Evolutionary conservation across 148 eudicot species (phyloP).

Genomic region (Persicaria maculosa): DNA sequence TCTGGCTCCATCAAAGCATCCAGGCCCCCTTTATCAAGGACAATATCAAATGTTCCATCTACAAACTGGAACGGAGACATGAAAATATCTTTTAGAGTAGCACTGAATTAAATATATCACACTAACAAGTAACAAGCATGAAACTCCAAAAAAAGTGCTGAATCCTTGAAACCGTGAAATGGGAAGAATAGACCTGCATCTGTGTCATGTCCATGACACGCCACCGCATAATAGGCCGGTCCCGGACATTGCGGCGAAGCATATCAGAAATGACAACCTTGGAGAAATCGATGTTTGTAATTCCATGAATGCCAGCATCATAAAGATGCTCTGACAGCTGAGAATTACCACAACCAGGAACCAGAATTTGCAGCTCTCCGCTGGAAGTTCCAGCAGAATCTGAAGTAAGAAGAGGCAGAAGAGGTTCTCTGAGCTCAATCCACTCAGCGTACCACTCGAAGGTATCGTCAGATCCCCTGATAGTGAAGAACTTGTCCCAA

Average conservation of each 20-base stretch:
- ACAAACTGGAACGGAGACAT: constrained; percentile 44
- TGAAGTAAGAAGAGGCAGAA: constrained; percentile 36
- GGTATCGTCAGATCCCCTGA: constrained; percentile 56
- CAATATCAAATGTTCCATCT: constrained; percentile 55
- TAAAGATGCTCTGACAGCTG: constrained; percentile 73
- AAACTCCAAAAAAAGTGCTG: neutral
- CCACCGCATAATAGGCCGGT: constrained; percentile 80
- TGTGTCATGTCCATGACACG: constrained; percentile 94
- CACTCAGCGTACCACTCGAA: constrained; percentile 99
- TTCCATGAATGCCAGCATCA: constrained; percentile 59
- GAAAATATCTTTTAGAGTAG: constrained; percentile 14
- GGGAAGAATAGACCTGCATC: constrained; percentile 52
- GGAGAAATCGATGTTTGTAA: constrained; percentile 88
- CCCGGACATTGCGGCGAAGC: constrained; percentile 74
- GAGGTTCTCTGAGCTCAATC: constrained; percentile 59
- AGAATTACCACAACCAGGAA: constrained; percentile 94
- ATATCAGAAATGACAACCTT: constrained; percentile 84
- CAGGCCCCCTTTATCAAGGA: constrained; percentile 90
- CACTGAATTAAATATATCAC: neutral
- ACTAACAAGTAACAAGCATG: neutral
- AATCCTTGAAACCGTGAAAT: neutral
- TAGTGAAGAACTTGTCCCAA: constrained; percentile 87
- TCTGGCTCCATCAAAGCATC: constrained; percentile 99
- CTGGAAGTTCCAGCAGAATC: neutral
- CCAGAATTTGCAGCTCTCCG: constrained; percentile 38